A percentile compares a stretch with the other conserved stretches of the same genome.
These are phyloP conservation scores for Ophiognomonia clavigignenti-juglandacearum DNA, from an alignment of 2,329 filamentous ascomycete species.

Conservation along the genomic window DNA sequence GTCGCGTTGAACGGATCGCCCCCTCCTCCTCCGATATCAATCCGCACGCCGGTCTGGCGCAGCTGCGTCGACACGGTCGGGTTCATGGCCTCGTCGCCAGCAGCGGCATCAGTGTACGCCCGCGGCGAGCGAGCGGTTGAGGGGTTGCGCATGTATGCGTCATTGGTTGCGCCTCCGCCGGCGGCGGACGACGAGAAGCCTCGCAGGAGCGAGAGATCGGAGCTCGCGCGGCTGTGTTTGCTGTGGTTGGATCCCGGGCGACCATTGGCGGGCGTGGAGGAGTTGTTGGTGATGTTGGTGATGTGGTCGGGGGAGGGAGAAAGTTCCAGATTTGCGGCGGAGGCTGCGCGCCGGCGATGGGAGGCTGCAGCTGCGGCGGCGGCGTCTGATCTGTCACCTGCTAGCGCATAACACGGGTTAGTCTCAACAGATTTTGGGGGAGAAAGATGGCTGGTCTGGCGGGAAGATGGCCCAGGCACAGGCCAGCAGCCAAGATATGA, in stretches of 20 bases:
- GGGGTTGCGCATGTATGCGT: slow-evolving; percentile 33
- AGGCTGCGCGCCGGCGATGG: slow-evolving; percentile 44
- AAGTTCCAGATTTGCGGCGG: slow-evolving; percentile 57
- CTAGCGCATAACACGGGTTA: not conserved
- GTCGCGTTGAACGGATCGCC: slow-evolving; percentile 59
- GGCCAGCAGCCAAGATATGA: slow-evolving; percentile 2
- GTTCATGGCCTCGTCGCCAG: slow-evolving; percentile 38
- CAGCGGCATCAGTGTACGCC: slow-evolving; percentile 35
- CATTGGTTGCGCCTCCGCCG: too few species aligned
- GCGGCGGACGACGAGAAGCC: slow-evolving; percentile 42
- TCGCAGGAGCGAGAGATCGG: slow-evolving; percentile 59
- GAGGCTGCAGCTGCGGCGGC: too few species aligned
- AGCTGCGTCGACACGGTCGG: slow-evolving; percentile 45
- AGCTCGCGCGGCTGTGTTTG: slow-evolving; percentile 67
- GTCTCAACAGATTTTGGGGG: too few species aligned
- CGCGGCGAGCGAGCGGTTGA: slow-evolving; percentile 44
- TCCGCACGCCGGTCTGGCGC: slow-evolving; percentile 46
- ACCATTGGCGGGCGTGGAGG: slow-evolving; percentile 35
- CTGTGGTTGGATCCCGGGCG: slow-evolving; percentile 56
- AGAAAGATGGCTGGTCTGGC: too few species aligned
- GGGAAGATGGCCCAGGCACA: not conserved
- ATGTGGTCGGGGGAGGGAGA: too few species aligned
- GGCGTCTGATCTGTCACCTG: slow-evolving; percentile 13
- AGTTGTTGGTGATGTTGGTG: too few species aligned
- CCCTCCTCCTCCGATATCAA: slow-evolving; percentile 47